Percentiles rank a stretch among this genome's conserved stretches.
Evolutionary conservation across 1,284 basidiomycete species (phyloP).

Genomic region (Trichosporon asahii): DNA sequence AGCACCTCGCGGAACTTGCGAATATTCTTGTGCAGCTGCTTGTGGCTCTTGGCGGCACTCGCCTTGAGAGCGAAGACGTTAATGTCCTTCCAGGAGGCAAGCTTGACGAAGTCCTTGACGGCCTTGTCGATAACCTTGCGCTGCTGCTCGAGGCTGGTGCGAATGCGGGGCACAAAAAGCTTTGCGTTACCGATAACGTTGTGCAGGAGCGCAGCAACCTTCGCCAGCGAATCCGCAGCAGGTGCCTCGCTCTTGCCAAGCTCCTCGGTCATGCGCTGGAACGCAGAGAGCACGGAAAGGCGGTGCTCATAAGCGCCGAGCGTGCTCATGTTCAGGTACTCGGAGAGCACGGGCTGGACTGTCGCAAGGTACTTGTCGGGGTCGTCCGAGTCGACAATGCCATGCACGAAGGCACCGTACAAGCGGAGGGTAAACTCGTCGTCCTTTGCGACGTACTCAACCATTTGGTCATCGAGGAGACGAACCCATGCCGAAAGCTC

Average conservation of each 20-base stretch:
- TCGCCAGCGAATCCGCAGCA: constrained; percentile 47
- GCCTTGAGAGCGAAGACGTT: constrained; percentile 92
- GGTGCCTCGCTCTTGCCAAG: constrained; percentile 44
- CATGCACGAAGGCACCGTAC: constrained; percentile 74
- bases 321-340: constrained; percentile 73
- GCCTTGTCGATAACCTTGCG: constrained; percentile 71
- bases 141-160: constrained; percentile 60
- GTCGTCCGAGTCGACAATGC: constrained; percentile 58
- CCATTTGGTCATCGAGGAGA: constrained; percentile 70
- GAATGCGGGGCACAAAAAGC: constrained; percentile 61
- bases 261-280: constrained; percentile 58
- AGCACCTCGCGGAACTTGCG: constrained; percentile 89
- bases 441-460: constrained; percentile 61
- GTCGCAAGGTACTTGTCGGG: constrained; percentile 56
- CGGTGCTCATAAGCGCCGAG: constrained; percentile 77
- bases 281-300: constrained; percentile 64
- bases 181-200: constrained; percentile 66
- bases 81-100: constrained; percentile 97
- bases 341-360: constrained; percentile 74
- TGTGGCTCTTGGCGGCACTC: constrained; percentile 87
- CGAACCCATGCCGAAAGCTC: constrained; percentile 85
- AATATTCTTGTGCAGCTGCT: constrained; percentile 84
- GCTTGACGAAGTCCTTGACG: constrained; percentile 78
- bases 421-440: constrained; percentile 89
- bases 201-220: constrained; percentile 63